Conservation (phyloP, 2,329 filamentous ascomycete genomes). For the Aspergillus arachidicola region DNA sequence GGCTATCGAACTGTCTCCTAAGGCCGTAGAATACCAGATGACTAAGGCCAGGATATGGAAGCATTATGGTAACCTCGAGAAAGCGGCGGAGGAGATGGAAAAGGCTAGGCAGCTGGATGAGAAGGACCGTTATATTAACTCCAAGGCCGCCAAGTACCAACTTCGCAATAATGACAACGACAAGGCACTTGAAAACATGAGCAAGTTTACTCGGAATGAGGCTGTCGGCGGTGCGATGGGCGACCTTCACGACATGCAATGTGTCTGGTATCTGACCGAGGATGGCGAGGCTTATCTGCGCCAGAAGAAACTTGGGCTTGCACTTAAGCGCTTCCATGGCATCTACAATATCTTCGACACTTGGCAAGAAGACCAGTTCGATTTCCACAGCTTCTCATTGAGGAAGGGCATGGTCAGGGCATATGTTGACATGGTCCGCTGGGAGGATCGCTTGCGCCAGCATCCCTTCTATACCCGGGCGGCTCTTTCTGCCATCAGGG, state of each 20-base stretch:
- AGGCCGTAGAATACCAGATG: slow-evolving; percentile 89
- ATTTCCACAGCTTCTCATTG: slow-evolving; percentile 98
- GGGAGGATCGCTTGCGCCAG: slow-evolving; percentile 88
- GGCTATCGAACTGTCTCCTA: slow-evolving; percentile 75
- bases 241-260: slow-evolving; percentile 97
- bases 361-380: slow-evolving; percentile 98
- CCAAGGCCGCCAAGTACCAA: slow-evolving; percentile 96
- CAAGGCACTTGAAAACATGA: slow-evolving; percentile 82
- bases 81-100: slow-evolving; percentile 87
- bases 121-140: slow-evolving; percentile 96
- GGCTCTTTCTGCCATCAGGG: slow-evolving; percentile 76
- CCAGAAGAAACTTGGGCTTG: slow-evolving; percentile 78
- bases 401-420: slow-evolving; percentile 93
- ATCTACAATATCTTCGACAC: slow-evolving; percentile 92
- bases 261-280: slow-evolving; percentile 94
- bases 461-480: slow-evolving; percentile 91
- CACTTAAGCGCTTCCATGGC: slow-evolving; percentile 87
- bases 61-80: slow-evolving; percentile 76
- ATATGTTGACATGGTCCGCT: slow-evolving; percentile 93
- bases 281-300: slow-evolving; percentile 88
- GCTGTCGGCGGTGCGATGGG: slow-evolving; percentile 82
- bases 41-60: slow-evolving; percentile 95
- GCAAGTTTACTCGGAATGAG: slow-evolving; percentile 91
- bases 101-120: slow-evolving; percentile 81
- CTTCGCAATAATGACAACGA: slow-evolving; percentile 90